Conservation (phyloP, 306 rosid species). For the Citrullus amarus region DNA sequence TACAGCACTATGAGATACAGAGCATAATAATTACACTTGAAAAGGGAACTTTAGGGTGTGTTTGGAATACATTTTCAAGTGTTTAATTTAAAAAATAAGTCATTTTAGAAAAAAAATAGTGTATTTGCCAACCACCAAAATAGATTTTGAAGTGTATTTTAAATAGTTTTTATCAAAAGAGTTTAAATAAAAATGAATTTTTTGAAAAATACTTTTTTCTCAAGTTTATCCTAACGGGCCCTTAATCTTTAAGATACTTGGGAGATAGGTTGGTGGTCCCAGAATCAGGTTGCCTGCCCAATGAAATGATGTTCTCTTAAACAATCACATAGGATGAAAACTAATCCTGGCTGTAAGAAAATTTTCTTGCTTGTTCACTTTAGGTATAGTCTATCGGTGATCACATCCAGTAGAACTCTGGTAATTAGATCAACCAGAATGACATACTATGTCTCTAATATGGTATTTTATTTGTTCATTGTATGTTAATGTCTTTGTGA, state of each 20-base stretch:
- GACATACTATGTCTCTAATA: not conserved
- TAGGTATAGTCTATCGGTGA: not conserved
- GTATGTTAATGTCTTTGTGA: not conserved
- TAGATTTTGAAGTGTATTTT: too few species aligned
- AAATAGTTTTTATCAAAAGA: too few species aligned
- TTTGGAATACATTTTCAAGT: too few species aligned
- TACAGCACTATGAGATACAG: not conserved
- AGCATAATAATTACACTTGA: not conserved
- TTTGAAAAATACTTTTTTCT: too few species aligned
- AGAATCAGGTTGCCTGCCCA: not conserved
- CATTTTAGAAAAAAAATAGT: too few species aligned
- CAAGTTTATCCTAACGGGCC: too few species aligned
- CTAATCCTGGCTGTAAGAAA: not conserved
- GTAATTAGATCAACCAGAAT: not conserved
- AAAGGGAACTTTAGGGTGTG: not conserved
- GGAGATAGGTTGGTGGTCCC: not conserved
- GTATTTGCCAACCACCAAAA: too few species aligned
- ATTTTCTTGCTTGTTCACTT: not conserved
- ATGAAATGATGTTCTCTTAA: not conserved
- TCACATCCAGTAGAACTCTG: not conserved
- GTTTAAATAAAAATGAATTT: too few species aligned
- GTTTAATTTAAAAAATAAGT: too few species aligned
- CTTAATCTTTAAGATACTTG: not conserved
- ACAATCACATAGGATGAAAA: not conserved
- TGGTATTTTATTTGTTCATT: not conserved